These are phyloP conservation scores for Mucor piriformis DNA, from an alignment of 371 early-diverging fungal species.

Conservation along the genomic window DNA sequence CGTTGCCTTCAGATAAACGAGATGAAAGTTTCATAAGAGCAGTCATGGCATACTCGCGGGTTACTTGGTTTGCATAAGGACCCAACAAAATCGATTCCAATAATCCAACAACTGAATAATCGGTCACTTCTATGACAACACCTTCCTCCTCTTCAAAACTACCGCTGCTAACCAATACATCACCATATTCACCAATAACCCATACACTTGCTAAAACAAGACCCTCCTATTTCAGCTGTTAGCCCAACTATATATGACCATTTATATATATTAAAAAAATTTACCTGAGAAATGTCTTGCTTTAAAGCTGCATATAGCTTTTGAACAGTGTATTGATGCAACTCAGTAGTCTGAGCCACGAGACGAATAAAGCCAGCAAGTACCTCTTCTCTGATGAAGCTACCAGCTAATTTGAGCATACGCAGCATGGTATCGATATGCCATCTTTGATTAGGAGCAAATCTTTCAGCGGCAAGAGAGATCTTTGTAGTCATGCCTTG, in stretches of 20 bases:
- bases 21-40: slow-evolving; percentile 88
- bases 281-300: slow-evolving; percentile 76
- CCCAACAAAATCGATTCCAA: slow-evolving; percentile 77
- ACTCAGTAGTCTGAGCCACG: slow-evolving; percentile 75
- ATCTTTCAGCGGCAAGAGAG: slow-evolving; percentile 85
- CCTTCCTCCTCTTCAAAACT: slow-evolving; percentile 72
- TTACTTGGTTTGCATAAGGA: slow-evolving; percentile 76
- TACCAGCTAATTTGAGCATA: slow-evolving; percentile 82
- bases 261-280: too few species aligned
- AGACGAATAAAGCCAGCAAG: slow-evolving; percentile 70
- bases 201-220: slow-evolving; percentile 92
- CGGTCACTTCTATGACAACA: slow-evolving; percentile 67
- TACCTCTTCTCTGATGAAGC: slow-evolving; percentile 74
- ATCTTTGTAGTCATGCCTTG: slow-evolving; percentile 88
- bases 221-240: slow-evolving; percentile 64
- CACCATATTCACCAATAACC: slow-evolving; percentile 97
- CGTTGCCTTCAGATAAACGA: slow-evolving; percentile 66
- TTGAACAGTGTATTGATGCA: slow-evolving; percentile 85
- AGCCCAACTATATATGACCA: background rate
- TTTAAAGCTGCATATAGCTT: slow-evolving; percentile 84
- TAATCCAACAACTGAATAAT: slow-evolving; percentile 73
- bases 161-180: slow-evolving; percentile 73
- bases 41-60: slow-evolving; percentile 84
- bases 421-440: slow-evolving; percentile 94
- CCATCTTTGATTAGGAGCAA: slow-evolving; percentile 93